Base-by-base conservation (phyloP, 2,329 filamentous ascomycete genomes). In the Zymoseptoria passerinii region DNA sequence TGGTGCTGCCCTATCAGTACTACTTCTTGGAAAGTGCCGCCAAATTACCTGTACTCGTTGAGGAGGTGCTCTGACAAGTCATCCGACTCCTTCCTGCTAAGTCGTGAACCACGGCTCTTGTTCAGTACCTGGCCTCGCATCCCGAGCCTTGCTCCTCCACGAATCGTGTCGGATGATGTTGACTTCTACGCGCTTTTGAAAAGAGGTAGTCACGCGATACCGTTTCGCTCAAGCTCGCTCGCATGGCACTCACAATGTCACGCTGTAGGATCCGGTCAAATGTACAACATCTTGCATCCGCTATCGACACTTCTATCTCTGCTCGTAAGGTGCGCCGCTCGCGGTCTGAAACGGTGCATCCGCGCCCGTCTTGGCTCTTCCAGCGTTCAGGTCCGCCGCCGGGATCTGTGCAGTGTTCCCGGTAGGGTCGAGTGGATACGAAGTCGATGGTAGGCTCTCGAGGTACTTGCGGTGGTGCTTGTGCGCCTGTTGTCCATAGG, bases 401-500 rank as follows among this genome's bases (percentile, higher is more conserved):
- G 78, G 75, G 29, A 87, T 80, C 71, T 86, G 80, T 27, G 79
- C 83, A n/a, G 79, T 71, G 63, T 84, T 76, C 50, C 80, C 80
- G 52, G 77, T 77, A n/a, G 85, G 77, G 62, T 78, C 81, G 58
- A 97, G 82, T 48, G 92, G 92, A 62, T 89, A 85, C 23, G 69
- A 61, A 18, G 89, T 91, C 65, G 83, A 78, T 28, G 90, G 87
- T 16, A 92, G 82, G 58, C 92, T 86, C 77, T 96, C 84, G 66
- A 97, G 84, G 73, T 91, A 84, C 73, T 87, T 81, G 72, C 90
- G 84, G 81, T 96, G 85, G 71, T 95, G 88, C 75, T 95, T 90
- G 72, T 96, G 85, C 63, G 92, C 92, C 92, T 97, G 62, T 48
- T 48, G 56, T 65, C 0, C 10, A 28, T 13, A 28, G 52, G 29